Conservation (phyloP, 2,329 filamentous ascomycete species). For the Domatiomyces catenatus region DNA sequence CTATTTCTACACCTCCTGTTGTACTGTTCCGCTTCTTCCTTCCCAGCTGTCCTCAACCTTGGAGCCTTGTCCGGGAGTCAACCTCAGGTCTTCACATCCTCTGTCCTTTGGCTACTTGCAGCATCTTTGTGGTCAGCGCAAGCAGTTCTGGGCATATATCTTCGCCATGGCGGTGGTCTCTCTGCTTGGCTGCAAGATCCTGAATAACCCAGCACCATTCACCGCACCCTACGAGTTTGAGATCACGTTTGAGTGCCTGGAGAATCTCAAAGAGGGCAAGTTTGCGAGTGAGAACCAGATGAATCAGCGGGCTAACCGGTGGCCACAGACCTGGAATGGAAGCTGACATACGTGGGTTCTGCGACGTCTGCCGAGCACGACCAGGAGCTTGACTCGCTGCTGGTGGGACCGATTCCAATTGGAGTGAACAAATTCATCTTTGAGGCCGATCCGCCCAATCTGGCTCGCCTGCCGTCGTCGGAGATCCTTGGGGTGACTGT, state of each 20-base stretch:
- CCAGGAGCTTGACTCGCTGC: constrained; percentile 91
- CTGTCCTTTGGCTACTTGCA: not conserved
- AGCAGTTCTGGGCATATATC: not conserved
- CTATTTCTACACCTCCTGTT: not conserved
- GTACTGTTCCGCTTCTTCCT: not conserved
- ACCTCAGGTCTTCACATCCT: not conserved
- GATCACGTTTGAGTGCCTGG: constrained; percentile 96
- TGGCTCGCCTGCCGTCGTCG: constrained; percentile 75
- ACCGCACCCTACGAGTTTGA: constrained; percentile 89
- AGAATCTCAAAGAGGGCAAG: constrained; percentile 78
- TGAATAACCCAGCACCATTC: constrained; percentile 95
- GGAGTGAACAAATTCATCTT: constrained; percentile 99
- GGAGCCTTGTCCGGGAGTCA: too few species aligned
- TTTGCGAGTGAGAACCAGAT: not conserved
- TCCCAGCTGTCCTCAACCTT: too few species aligned
- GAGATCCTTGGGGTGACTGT: constrained; percentile 96
- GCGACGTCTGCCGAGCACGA: constrained; percentile 95
- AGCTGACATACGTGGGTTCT: constrained; percentile 95
- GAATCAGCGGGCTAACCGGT: constrained; percentile 13
- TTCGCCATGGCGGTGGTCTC: constrained; percentile 84
- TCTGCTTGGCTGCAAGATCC: constrained; percentile 82
- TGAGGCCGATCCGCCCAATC: constrained; percentile 84
- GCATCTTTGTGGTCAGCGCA: not conserved
- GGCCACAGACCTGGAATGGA: constrained; percentile 83
- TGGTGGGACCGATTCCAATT: constrained; percentile 92